phyloP scores from a whole-genome alignment of 805 yeast species.

The Candida jianshihensis region DNA sequence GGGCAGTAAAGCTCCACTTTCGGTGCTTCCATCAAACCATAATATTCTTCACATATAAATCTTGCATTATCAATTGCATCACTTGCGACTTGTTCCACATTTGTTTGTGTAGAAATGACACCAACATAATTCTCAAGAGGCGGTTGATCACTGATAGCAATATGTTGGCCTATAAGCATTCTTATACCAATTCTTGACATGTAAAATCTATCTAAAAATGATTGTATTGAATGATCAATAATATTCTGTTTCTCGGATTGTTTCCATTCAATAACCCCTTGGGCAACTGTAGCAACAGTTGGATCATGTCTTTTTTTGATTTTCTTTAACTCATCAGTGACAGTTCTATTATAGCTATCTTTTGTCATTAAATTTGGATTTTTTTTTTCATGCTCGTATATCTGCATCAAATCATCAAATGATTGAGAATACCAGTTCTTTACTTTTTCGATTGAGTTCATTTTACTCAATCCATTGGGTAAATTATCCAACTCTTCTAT shows the following conservation, averaged over 20 bases:
- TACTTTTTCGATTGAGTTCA: constrained; percentile 72
- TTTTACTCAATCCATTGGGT: constrained; percentile 65
- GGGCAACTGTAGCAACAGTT: constrained; percentile 86
- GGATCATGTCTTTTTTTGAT: constrained; percentile 88
- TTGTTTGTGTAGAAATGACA: constrained; percentile 79
- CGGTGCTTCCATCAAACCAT: constrained; percentile 82
- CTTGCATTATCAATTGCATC: constrained; percentile 89
- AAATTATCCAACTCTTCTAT: constrained; percentile 78
- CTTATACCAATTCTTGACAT: constrained; percentile 89
- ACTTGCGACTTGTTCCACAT: constrained; percentile 73
- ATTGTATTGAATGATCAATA: constrained; percentile 69
- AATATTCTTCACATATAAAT: constrained; percentile 86
- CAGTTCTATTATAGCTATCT: constrained; percentile 59
- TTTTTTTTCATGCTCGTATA: constrained; percentile 22
- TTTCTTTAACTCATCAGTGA: constrained; percentile 56
- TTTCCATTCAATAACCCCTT: constrained; percentile 91
- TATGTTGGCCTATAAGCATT: constrained; percentile 92
- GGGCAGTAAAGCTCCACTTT: constrained; percentile 66
- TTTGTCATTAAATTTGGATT: constrained; percentile 45
- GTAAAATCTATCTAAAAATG: constrained; percentile 78
- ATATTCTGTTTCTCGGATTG: constrained; percentile 36
- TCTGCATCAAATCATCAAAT: constrained; percentile 69
- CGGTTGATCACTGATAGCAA: constrained; percentile 70
- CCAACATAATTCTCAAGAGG: constrained; percentile 71
- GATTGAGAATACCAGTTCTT: constrained; percentile 89